Base-by-base conservation (phyloP, 306 rosid species). In the Luffa acutangula region DNA sequence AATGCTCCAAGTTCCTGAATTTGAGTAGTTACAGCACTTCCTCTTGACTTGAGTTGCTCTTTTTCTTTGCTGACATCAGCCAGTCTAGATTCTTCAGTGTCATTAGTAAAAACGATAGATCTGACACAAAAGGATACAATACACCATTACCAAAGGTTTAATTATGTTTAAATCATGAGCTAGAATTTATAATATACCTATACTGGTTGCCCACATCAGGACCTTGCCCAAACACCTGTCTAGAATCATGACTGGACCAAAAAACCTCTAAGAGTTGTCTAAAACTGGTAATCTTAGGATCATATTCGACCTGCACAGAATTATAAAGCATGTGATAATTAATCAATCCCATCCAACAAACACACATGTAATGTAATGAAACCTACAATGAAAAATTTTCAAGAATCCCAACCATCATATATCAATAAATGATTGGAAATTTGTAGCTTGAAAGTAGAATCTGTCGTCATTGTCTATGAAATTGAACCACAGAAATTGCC, bases 211-310 rank as follows among this genome's bases (percentile, higher is more conserved):
- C 98, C 76, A 92, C 97, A 86, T 95, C 97, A 76, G 97, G 97
- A 85, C 97, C 98, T 85, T 95, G 98, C 81, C 98, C 98, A 86
- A 89, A 95, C 53, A 91, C 97, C 86, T 95, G 97, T 82, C 97
- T 87, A 63, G 92, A 90, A 84, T 95, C 98, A 80, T 95, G 98
- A 82, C 91, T 90, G 15, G 93, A 85, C 97, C 97, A 95, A 67
- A 95, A 95, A 36, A 91, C 86, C 77, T 91, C 92, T 85, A 95
- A 81, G 77, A 95, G 91, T 75, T 92, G 88, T 82, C 85, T 85
- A 79, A 82, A 95, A 63, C 83, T 84, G 80, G 87, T 92, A 64
- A 85, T 75, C 85, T 81, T 83, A 15, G 93, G 90, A 85, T 95
- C 97, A 84, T 95, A 95, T 77, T 90, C 93, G 75, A 91, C 93